Base-by-base conservation (phyloP, 768 basidiomycete genomes). In the Boletus tomentosulus region DNA sequence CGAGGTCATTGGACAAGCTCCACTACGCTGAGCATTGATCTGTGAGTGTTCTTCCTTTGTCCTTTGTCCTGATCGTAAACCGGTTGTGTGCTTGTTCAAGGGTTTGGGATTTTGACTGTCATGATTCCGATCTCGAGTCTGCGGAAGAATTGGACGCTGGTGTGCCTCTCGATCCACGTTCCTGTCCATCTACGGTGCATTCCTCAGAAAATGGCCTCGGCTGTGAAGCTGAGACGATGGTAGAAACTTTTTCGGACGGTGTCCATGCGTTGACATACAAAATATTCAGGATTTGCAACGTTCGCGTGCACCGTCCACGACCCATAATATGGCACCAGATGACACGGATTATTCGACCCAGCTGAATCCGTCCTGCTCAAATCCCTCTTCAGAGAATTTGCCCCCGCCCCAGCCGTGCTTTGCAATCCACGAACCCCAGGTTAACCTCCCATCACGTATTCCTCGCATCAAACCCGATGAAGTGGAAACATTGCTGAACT, bases 391-490 rank as follows among this genome's bases (percentile, higher is more conserved):
- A 31, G 37, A 33, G n/a, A 13, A 35, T 22, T 4, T 24, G 9
- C n/a, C 13, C 10, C 24, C 37, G 6, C 35, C 39, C 6, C 16
- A 30, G 2, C 15, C 35, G 16, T n/a, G 9, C 8, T 7, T 43
- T 30, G 51, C 6, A n/a, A 16, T 31, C 4, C n/a, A 9, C 33
- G 19, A 22, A 38, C 19, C 28, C 15, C 50, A 24, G 33, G 38
- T 38, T 6, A 10, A 11, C 7, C 16, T 12, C 5, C 48, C 34
- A 34, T 24, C 45, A 46, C 47, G 28, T 15, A 57, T 64, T 53
- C 71, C 71, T 37, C 50, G 50, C 22, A 47, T 49, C 25, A 66
- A 76, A 48, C 80, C 80, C 2, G 61, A 66, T 6, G 81, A 82
- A 56, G 59, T 80, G 6, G 65, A 72, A 46, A 71, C 70, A 0